phyloP scores from a whole-genome alignment of 495 filamentous ascomycete species.

The Podospora pseudoanserina region DNA sequence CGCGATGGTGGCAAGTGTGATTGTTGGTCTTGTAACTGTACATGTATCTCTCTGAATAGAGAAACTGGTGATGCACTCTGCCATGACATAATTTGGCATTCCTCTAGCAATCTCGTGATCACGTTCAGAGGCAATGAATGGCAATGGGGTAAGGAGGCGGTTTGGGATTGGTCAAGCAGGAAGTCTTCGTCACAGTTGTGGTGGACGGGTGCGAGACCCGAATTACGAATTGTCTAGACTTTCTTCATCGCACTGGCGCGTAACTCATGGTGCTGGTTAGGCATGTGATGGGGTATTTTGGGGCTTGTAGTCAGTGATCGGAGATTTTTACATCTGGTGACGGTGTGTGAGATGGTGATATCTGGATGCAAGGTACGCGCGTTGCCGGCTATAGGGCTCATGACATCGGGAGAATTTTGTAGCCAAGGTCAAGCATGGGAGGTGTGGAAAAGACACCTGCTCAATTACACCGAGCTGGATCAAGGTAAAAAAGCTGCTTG shows the following conservation, averaged over 20 bases:
- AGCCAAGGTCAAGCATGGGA: not conserved
- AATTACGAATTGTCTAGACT: not conserved
- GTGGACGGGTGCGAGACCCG: not conserved
- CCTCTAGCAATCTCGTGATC: not conserved
- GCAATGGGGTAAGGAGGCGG: not conserved
- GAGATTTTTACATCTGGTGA: not conserved
- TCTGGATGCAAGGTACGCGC: not conserved
- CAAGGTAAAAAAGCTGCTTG: not conserved
- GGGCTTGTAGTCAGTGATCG: not conserved
- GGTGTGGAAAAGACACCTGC: not conserved
- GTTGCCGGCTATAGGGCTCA: not conserved
- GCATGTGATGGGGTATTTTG: not conserved
- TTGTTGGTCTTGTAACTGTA: not conserved
- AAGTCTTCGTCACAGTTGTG: not conserved
- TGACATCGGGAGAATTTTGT: not conserved
- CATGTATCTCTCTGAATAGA: not conserved
- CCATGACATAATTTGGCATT: not conserved
- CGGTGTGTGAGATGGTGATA: not conserved
- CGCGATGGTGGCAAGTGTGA: too few species aligned
- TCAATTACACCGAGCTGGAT: not conserved
- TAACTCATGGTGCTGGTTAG: not conserved
- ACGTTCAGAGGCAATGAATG: not conserved
- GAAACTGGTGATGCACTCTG: not conserved
- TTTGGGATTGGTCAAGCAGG: not conserved
- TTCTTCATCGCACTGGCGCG: not conserved